Evolutionary conservation across 2,329 filamentous ascomycete species (phyloP).

Genomic region (Alternaria sp.): DNA sequence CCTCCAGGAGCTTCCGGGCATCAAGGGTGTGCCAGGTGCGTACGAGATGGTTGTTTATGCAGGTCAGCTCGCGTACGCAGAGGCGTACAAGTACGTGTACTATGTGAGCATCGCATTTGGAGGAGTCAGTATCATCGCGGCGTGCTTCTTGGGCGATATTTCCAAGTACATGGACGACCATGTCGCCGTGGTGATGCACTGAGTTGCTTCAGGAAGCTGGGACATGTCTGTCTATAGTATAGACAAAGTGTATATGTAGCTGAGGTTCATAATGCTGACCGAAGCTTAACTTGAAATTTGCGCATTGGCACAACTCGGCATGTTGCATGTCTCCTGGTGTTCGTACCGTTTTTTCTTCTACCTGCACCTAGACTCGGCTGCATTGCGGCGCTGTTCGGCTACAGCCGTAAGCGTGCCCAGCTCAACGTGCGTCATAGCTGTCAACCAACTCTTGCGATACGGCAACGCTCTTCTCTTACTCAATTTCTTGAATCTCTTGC

Average conservation of each 20-base stretch:
- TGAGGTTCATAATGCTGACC: neutral
- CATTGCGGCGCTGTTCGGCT: neutral
- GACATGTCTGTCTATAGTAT: neutral
- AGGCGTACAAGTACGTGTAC: constrained; percentile 70
- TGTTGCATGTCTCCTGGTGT: neutral
- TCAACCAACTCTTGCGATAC: neutral
- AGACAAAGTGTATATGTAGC: neutral
- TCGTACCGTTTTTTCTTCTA: neutral
- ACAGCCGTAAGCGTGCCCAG: neutral
- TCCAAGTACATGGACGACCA: constrained; percentile 43
- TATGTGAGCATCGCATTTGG: constrained; percentile 71
- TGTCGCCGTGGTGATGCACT: constrained; percentile 31
- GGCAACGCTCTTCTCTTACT: neutral
- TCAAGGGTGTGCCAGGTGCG: constrained; percentile 58
- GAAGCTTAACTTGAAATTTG: neutral
- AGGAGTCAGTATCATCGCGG: constrained; percentile 63
- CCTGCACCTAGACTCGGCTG: neutral
- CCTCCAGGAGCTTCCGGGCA: constrained; percentile 56
- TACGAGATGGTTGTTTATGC: constrained; percentile 58
- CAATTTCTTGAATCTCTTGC: neutral
- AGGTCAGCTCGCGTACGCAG: constrained; percentile 66
- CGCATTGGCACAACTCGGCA: neutral
- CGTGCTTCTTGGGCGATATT: constrained; percentile 68
- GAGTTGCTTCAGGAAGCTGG: neutral
- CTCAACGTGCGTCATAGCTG: neutral